Base-by-base conservation (phyloP, 768 basidiomycete genomes). In the Lactifluus hygrophoroides region DNA sequence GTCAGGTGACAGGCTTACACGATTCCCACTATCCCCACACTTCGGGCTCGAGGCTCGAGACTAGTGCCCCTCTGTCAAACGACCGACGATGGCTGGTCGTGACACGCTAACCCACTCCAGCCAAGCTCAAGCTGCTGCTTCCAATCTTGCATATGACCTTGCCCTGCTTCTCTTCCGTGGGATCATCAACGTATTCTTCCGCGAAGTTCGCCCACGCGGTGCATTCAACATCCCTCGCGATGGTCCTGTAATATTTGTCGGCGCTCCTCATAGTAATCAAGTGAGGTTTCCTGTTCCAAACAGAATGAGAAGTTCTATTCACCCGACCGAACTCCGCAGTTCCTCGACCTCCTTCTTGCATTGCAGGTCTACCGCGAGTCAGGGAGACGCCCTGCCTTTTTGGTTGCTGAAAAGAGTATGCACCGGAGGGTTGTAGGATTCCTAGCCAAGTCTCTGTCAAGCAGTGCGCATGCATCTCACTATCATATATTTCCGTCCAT, bases 201-300 rank as follows among this genome's bases (percentile, higher is more conserved):
- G 94, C 64, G 94, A 98, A 74, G 86, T 97, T 65, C 81, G 94
- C 54, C 90, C 93, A 2, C 77, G 95, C 68, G 90, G 95, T 49
- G 88, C 93, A 30, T 97, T 87, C 79, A 88, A 96, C 69, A 90
- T 98, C 60, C 94, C 94, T 19, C 79, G 77, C 56, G 80, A 88
- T 58, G 95, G 93, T 0, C 89, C 95, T 10, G 82, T 95, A 56
- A 90, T 98, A 63, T 94, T 98, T 70, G 94, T 93, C 51, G 93
- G 82, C 44, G 94, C 90, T 13, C 94, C 94, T 45, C 94, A 96
- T 71, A 83, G 85, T 67, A 96, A 96, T 70, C 91, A 94, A 74
- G 91, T 85, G 66, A 43, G 73, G 34, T 42, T 7, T 34, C 38
- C 6, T n/a, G 3, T 10, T 17, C 5, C 40, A 17, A 11, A 51